phyloP scores from a whole-genome alignment of 345 rosid genomes.

The Pistacia atlantica region DNA sequence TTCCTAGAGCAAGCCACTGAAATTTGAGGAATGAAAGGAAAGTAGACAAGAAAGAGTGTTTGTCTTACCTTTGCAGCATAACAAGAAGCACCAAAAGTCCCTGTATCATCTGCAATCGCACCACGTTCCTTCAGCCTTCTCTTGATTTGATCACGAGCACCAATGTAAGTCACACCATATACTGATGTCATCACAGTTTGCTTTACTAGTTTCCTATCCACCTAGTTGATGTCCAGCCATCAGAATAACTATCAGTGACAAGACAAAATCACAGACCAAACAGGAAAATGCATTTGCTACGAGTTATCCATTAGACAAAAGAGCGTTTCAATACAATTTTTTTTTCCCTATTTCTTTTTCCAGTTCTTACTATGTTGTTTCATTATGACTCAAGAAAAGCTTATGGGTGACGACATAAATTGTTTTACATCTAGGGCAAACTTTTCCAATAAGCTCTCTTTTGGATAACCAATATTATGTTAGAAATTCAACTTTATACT shows the following conservation, averaged over 20 bases:
- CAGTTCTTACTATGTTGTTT: too few species aligned
- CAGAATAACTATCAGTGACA: conserved; percentile 25
- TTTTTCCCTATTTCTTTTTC: too few species aligned
- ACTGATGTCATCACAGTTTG: conserved; percentile 99
- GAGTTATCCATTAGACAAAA: too few species aligned
- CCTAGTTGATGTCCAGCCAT: conserved; percentile 51
- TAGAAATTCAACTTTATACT: too few species aligned
- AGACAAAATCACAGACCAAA: neutral
- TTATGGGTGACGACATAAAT: too few species aligned
- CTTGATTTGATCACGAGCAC: conserved; percentile 96
- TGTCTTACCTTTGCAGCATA: conserved; percentile 92
- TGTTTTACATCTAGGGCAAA: too few species aligned
- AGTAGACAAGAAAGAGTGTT: conserved; percentile 8
- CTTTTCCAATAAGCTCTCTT: too few species aligned
- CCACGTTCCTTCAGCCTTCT: conserved; percentile 94
- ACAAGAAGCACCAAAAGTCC: conserved; percentile 71
- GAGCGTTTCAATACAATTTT: too few species aligned
- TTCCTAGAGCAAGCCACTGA: neutral
- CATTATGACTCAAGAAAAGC: too few species aligned
- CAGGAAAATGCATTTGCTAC: too few species aligned
- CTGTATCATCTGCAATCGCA: conserved; percentile 51
- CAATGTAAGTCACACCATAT: conserved; percentile 92
- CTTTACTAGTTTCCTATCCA: conserved; percentile 97
- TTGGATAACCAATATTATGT: too few species aligned
- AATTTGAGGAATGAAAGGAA: conserved; percentile 1